Evolutionary conservation across 1,284 basidiomycete genomes (phyloP), one percentile per base, ranked within the genome.

Genomic region (Ustilago lituana): DNA sequence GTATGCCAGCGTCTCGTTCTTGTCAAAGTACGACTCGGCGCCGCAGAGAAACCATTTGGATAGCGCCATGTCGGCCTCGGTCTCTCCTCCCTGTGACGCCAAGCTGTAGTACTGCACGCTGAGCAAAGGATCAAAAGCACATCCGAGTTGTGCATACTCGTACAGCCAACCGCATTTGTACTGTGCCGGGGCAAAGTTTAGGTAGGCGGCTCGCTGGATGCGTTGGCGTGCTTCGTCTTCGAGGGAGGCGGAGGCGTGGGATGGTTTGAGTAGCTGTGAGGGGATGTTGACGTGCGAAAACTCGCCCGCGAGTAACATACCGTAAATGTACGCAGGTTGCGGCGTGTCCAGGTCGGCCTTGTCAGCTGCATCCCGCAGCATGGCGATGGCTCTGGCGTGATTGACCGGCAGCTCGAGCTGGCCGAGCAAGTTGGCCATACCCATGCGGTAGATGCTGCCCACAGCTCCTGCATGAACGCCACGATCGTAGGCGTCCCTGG

Each of bases 31-130:
- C 20, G 87, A 87, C 32, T 91, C 89, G 0, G 88, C 88, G 0
- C 92, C 92, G 80, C 93, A 95, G 46, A 96, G 83, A 85, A 95
- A 96, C 94, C 93, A 96, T 83, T 94, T 96, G 83, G 88, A 89
- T 43, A 96, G 85, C 7, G 92, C 93, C 93, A 98, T 94, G 82
- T 97, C 93, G 0, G 94, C 94, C 80, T 97, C 93, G 37, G 87
- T 85, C 83, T 96, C 92, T 46, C 80, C 80, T n/a, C 74, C 79
- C 45, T 81, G 78, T 23, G 73, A 90, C 0, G 94, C 94, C 8
- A 85, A 82, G 27, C 88, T 89, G 83, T 97, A 97, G 83, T 94
- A 97, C 82, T 95, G 92, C 22, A 98, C 93, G 55, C 89, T 91
- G 36, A 96, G 85, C 15, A 96, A 85, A 0, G 94, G 89, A 77